These are phyloP conservation scores for Ophiobolus disseminans DNA, from an alignment of 2,329 filamentous ascomycete genomes.

Conservation along the genomic window DNA sequence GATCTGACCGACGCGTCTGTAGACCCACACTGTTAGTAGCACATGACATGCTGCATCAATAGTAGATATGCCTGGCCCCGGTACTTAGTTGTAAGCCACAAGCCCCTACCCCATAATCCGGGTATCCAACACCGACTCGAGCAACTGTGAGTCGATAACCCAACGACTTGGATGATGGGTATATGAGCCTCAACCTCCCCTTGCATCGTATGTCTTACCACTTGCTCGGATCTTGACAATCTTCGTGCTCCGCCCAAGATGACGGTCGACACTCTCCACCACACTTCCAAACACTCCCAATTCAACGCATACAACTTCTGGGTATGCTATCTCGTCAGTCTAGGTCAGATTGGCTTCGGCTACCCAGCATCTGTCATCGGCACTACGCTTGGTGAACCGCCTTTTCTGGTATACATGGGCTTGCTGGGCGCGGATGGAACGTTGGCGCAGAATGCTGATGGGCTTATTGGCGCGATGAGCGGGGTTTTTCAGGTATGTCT, in stretches of 20 bases:
- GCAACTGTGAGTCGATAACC: too few relatives aligned
- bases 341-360: constrained; percentile 30
- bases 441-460: constrained; percentile 13
- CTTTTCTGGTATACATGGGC: constrained; percentile 26
- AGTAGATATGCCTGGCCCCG: too few relatives aligned
- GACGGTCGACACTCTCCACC: constrained; percentile 2
- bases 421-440: constrained; percentile 23
- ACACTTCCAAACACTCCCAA: constrained; percentile 14
- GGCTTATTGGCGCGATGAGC: constrained; percentile 28
- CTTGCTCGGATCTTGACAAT: too few relatives aligned
- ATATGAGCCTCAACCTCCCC: too few relatives aligned
- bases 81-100: too few relatives aligned
- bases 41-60: too few relatives aligned
- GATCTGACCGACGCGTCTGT: too few relatives aligned
- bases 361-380: constrained; percentile 31
- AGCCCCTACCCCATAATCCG: too few relatives aligned
- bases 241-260: constrained; percentile 2
- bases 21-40: too few relatives aligned
- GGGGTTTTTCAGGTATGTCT: constrained; percentile 29
- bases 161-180: too few relatives aligned
- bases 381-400: constrained; percentile 22
- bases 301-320: constrained; percentile 30
- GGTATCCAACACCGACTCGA: too few relatives aligned
- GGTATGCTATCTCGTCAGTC: constrained; percentile 24
- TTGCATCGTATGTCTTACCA: too few relatives aligned